Evolutionary conservation across 371 early-diverging fungal species (phyloP), one percentile per base, ranked within the genome.

Genomic region (Apophysomyces ossiformis): DNA sequence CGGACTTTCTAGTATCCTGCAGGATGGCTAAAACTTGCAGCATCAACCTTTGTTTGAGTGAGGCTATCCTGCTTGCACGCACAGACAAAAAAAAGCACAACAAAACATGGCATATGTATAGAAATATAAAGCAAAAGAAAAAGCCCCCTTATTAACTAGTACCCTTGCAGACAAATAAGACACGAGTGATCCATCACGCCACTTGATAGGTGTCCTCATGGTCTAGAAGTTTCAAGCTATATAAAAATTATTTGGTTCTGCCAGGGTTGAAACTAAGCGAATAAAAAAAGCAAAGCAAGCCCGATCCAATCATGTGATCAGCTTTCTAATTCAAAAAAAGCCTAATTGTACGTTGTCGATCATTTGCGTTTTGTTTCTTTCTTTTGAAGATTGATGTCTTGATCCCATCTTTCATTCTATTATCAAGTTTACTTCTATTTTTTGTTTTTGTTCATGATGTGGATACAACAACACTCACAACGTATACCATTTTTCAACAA

Each of bases 1-100:
- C 41, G 81, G 77, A 13, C 61, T 74, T 7, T 59, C 75, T 32
- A 66, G 73, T 37, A 50, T 86, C 69, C 65, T 84, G 62, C 66
- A 78, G 58, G 64, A 69, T 12, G 57, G 63, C 26, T 68, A 58
- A 65, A 0, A 11, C 8, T 41, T 41, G 8, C 41, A 11, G 13
- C 13, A 11, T 1, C 41, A 41, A 26, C 32, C 3, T 26, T 26
- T 26, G 1, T 26, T 26, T 26, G 32, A 26, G 32, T 26, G 32
- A 26, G 32, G 32, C 32, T 26, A 26, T 26, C 32, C 1, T 26
- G 32, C 32, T 26, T 26, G 32, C 11, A 45, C 46, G 13, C 16
- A 5, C 46, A 45, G 16, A 13, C 16, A 13, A 12, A 12, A 13
- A 6, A 7, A 2, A 45, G 12, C 46, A 45, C 16, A 7, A 50